These are phyloP conservation scores for Glycyrrhiza uralensis DNA, from an alignment of 306 rosid genomes.

Conservation along the genomic window DNA sequence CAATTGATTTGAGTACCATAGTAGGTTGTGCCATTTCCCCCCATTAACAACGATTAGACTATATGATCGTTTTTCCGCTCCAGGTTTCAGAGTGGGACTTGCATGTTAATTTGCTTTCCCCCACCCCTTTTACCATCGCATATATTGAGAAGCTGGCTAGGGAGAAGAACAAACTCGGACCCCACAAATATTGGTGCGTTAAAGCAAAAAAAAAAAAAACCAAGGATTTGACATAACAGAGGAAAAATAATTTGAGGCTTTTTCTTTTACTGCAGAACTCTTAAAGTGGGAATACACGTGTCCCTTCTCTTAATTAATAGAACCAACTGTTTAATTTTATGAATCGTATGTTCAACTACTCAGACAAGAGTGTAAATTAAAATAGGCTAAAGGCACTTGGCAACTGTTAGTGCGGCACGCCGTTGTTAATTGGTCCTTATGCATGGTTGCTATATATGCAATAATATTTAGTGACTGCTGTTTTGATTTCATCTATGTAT, in stretches of 20 bases:
- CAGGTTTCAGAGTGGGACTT: slow-evolving; percentile 29
- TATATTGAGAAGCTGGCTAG: not conserved
- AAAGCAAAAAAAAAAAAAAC: not conserved
- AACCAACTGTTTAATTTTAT: not conserved
- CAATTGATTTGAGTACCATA: slow-evolving; percentile 32
- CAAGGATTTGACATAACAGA: slow-evolving; percentile 6
- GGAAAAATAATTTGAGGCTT: slow-evolving; percentile 7
- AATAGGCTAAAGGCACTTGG: no score
- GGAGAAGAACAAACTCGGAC: not conserved
- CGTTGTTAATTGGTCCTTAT: no score
- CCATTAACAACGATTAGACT: slow-evolving; percentile 36
- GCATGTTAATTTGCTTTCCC: slow-evolving; percentile 15
- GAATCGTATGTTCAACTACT: not conserved
- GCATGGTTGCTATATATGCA: no score
- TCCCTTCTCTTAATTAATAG: not conserved
- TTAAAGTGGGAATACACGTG: slow-evolving; percentile 12
- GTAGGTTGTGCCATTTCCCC: slow-evolving; percentile 10
- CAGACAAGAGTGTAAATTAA: not conserved
- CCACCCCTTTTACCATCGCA: slow-evolving; percentile 5
- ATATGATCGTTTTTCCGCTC: slow-evolving; percentile 26
- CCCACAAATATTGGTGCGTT: slow-evolving; percentile 3
- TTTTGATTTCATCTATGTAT: no score
- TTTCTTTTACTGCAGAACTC: slow-evolving; percentile 14
- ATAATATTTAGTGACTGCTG: no score
- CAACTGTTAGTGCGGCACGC: no score